Evolutionary conservation across 768 basidiomycete species (phyloP), one percentile per base, ranked within the genome.

Genomic region (Serendipita vermifera): DNA sequence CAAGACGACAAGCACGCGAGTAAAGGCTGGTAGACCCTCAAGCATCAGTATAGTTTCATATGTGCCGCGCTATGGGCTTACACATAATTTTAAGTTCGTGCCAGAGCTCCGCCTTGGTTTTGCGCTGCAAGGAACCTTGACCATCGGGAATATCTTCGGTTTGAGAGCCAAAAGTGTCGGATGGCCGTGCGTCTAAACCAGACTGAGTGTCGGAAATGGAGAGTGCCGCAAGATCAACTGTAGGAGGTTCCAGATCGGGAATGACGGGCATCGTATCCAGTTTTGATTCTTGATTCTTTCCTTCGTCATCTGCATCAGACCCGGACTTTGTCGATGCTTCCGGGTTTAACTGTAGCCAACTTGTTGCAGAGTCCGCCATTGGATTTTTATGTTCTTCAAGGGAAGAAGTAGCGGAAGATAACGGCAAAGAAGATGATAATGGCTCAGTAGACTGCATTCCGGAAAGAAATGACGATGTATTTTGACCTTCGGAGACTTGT

Each of bases 21-120:
- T 94, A 58, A 97, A 78, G 4, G 90, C 91, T 96, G 58, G 2
- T 7, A 20, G 5, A 33, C 3, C n/a, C n/a, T 38, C 7, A 5
- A 29, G n/a, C 20, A 55, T 46, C 38, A 43, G 39, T 2, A 55
- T 59, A 14, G 29, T 7, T 36, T 59, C 14, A 11, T 26, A 22
- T 20, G n/a, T 33, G 3, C 6, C 27, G 20, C 38, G 39, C 55
- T 54, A 35, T n/a, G 20, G 1, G 72, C 77, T 43, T 64, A 84
- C 88, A 82, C 31, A 93, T 79, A 33, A 91, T 78, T 67, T 96
- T 97, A 33, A 96, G 77, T 68, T 96, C 90, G 57, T 82, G 82
- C 94, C 94, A 98, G 5, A 98, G 72, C 63, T 93, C 84, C 1
- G 77, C 78, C 65, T 84, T 91, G n/a, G 46, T 26, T 29, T 51